Evolutionary conservation across 2,329 filamentous ascomycete genomes (phyloP).

Genomic region (Fusarium nurragi): DNA sequence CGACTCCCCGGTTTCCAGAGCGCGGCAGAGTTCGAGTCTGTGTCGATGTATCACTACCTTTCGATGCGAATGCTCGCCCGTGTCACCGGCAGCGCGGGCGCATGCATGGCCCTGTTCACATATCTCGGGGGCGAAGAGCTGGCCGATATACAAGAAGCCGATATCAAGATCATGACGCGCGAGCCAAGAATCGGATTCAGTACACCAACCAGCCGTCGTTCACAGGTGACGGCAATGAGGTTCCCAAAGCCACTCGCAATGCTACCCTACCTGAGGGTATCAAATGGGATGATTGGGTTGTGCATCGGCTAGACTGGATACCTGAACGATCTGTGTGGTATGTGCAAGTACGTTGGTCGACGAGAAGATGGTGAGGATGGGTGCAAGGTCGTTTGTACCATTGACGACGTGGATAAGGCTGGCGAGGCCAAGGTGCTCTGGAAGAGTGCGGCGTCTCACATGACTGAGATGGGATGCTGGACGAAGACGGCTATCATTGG

Average conservation of each 20-base stretch:
- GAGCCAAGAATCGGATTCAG: constrained; percentile 57
- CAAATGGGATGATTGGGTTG: constrained; percentile 65
- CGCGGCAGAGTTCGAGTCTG: constrained; percentile 58
- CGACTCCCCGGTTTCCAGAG: constrained; percentile 57
- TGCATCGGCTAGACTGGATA: constrained; percentile 69
- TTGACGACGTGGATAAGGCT: constrained; percentile 47
- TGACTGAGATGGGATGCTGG: neutral
- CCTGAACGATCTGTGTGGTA: constrained; percentile 64
- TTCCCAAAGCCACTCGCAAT: constrained; percentile 59
- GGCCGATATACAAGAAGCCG: constrained; percentile 59
- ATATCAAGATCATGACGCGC: constrained; percentile 62
- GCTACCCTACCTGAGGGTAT: constrained; percentile 55
- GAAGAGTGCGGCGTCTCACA: constrained; percentile 38
- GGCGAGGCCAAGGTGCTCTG: constrained; percentile 40
- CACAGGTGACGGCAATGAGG: constrained; percentile 54
- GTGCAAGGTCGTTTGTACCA: constrained; percentile 48
- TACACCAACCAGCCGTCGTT: constrained; percentile 71
- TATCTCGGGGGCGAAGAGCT: constrained; percentile 54
- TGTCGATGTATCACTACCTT: constrained; percentile 43
- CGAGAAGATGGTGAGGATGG: constrained; percentile 33
- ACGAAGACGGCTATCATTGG: constrained; percentile 2
- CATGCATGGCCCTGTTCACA: constrained; percentile 64
- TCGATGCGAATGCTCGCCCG: constrained; percentile 62
- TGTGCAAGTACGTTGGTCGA: constrained; percentile 55
- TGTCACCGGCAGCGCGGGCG: constrained; percentile 58